Evolutionary conservation across 495 filamentous ascomycete species (phyloP), one percentile per base, ranked within the genome.

Genomic region (Daldinia concentrica): DNA sequence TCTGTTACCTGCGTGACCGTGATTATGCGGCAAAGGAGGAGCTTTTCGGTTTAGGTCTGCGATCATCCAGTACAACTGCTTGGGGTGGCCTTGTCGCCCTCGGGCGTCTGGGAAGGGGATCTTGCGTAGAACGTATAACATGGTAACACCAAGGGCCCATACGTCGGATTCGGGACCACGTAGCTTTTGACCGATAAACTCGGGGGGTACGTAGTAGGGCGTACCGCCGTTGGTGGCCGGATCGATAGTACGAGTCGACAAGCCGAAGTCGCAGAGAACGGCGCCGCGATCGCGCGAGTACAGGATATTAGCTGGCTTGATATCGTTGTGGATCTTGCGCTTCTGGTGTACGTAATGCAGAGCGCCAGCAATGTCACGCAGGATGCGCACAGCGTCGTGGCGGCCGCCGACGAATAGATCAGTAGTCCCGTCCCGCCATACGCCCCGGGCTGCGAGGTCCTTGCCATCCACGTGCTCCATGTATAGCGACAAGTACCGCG

Each of bases 281-380:
- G 82, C 83, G 1, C 83, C 83, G 1, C 83, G 80, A 32, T 85
- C 83, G 58, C 73, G 79, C 52, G 81, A 84, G 70, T 84, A 86
- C n/a, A 86, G 73, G 51, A 86, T 84, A 45, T 85, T 86, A 17
- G 81, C 82, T 17, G 83, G 83, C 63, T 85, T 84, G 76, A 86
- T 85, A 68, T 85, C 83, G 74, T 84, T 85, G 65, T 85, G 83
- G 54, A 83, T 79, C 30, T 82, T 75, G 15, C 78, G 77, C 37
- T 79, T 79, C 56, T 77, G 73, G 74, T 84, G 82, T 26, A 85
- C 75, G 74, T 84, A 86, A 58, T 82, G 75, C 61, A 85, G 63
- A 7, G 80, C 84, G 59, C 77, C 73, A 32, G 80, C 74, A 29
- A 81, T 83, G 63, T 85, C 83, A 27, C 77, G 79, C 8, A 85